Base-by-base conservation (phyloP, 1,139 yeast genomes). In the Lodderomyces parapsilosis region DNA sequence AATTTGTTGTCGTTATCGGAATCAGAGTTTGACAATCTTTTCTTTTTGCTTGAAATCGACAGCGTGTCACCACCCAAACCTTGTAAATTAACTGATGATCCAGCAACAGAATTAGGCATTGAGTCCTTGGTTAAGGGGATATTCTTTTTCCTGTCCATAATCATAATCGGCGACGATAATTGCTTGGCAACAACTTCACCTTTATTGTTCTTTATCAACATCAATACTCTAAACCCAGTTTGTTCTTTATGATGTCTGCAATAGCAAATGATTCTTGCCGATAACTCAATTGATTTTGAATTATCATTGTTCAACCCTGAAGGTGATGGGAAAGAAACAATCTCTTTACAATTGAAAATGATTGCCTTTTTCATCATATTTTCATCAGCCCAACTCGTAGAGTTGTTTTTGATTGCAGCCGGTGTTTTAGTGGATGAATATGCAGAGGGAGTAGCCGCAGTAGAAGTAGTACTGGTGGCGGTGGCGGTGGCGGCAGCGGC, bases 181-280 rank as follows among this genome's bases (percentile, higher is more conserved):
- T 82, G 80, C 55, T 83, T 84, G 10, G 93, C 97, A 19, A 91
- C 76, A 6, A 89, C 73, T 22, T 71, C 68, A 33, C 83, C 86
- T 9, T 67, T 59, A 44, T 69, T 58, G 60, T 91, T 81, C 49
- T 80, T 82, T 37, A 90, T 61, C 4, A 89, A 81, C 53, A 90
- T 81, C 37, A 90, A 68, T 32, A 91, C 69, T 54, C 76, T 76
- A 67, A 90, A 93, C 1, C 98, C 98, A 42, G 78, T 78, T 23
- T 82, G 71, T 49, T 91, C 96, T 52, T 81, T 81, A 63, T 93
- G 98, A 63, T 93, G 99, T 54, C 98, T 81, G 65, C 97, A 91
- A 63, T 93, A 93, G 62, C 99, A 93, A 8, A 93, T 93, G 36
- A 93, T 82, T 65, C 99, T 79, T 11, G 96, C 84, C 27, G 91